Evolutionary conservation across 2,329 filamentous ascomycete genomes (phyloP), one percentile per base, ranked within the genome.

Genomic region (Coniochaeta pulveracea): DNA sequence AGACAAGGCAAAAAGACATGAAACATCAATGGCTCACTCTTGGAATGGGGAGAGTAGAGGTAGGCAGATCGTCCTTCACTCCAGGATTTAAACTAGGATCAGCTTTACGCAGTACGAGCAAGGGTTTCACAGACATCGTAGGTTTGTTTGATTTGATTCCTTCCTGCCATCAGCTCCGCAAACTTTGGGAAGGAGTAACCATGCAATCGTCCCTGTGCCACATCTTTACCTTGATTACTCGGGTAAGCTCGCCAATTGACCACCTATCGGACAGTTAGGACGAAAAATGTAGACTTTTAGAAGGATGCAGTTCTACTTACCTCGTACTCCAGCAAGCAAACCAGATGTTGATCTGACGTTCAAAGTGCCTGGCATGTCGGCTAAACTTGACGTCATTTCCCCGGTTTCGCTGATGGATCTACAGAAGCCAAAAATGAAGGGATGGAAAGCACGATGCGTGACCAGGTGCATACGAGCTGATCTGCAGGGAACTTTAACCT

Each of bases 301-400:
- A 10, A 27, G 7, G 7, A 27, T 10, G 9, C 9, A 9, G 9
- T n/a, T 24, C n/a, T 24, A 24, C 22, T n/a, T 24, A 24, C n/a
- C 9, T 27, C 25, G 25, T 14, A 10, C 25, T 15, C 7, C 10
- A 15, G 9, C 22, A 27, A 12, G 25, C 9, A 8, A 7, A 8
- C 10, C 9, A 15, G 25, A 8, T 27, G 25, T 23, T 7, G 9
- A 23, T 30, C 9, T 30, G 28, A 12, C 28, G 21, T 16, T 27
- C 8, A 14, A 27, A n/a, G 11, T n/a, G 6, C 10, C 14, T 12
- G 26, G n/a, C 12, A 31, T 6, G 4, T 9, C 28, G 12, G 28
- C 16, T 31, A 23, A 33, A 31, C 21, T 12, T 21, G n/a, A 33
- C 30, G 30, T 33, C 30, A 33, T 23, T 7, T 23, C 14, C 30